These are phyloP conservation scores for Candida tetrigidarum DNA, from an alignment of 1,139 yeast genomes.

Conservation along the genomic window DNA sequence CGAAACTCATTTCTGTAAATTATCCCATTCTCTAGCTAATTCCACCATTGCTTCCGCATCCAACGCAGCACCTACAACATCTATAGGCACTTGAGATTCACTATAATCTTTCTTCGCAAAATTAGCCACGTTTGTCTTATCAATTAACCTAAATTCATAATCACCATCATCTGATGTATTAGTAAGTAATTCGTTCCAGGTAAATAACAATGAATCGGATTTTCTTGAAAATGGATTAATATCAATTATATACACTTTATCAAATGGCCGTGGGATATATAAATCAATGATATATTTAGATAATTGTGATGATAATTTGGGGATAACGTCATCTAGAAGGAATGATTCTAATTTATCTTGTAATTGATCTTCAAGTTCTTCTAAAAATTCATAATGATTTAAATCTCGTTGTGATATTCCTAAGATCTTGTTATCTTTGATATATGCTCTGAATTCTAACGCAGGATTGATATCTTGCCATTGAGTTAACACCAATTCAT, in stretches of 20 bases:
- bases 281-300: slow-evolving; percentile 68
- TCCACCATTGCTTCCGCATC: slow-evolving; percentile 68
- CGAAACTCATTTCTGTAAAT: slow-evolving; percentile 15
- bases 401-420: slow-evolving; percentile 88
- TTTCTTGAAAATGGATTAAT: slow-evolving; percentile 82
- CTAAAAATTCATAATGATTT: slow-evolving; percentile 76
- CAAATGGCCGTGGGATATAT: slow-evolving; percentile 77
- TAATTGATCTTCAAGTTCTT: slow-evolving; percentile 48
- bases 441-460: slow-evolving; percentile 85
- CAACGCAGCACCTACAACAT: slow-evolving; percentile 81
- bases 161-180: slow-evolving; percentile 18
- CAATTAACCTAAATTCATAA: slow-evolving; percentile 62
- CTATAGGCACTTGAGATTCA: slow-evolving; percentile 90
- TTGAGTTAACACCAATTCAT: slow-evolving; percentile 75
- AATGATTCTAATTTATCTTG: slow-evolving; percentile 56
- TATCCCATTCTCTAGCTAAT: slow-evolving; percentile 61
- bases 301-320: slow-evolving; percentile 42
- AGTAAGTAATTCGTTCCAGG: slow-evolving; percentile 76
- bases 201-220: slow-evolving; percentile 75
- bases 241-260: slow-evolving; percentile 71
- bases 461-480: slow-evolving; percentile 89
- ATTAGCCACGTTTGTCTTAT: slow-evolving; percentile 67
- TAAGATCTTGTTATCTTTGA: slow-evolving; percentile 60
- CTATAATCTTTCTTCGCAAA: slow-evolving; percentile 83
- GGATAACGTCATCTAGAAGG: slow-evolving; percentile 47